phyloP scores from a whole-genome alignment of 371 early-diverging fungal species.

The Rhizomucor pusillus region DNA sequence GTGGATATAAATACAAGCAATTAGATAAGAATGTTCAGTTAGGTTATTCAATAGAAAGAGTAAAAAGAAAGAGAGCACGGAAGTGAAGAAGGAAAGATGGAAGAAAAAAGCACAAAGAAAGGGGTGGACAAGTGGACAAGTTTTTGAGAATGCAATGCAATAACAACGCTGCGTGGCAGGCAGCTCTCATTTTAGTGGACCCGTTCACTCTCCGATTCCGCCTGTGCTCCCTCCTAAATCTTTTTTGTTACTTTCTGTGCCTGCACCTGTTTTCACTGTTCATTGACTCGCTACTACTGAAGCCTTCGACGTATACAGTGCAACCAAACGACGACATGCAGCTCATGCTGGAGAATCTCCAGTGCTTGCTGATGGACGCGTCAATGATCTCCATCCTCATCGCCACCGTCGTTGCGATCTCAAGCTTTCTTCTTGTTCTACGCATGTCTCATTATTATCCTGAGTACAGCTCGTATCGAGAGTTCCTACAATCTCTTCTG shows the following conservation, averaged over 20 bases:
- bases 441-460: constrained; percentile 14
- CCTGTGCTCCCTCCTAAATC: too few species aligned
- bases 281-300: too few species aligned
- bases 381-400: constrained; percentile 17
- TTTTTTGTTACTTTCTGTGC: not conserved
- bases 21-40: not conserved
- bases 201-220: too few species aligned
- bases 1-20: not conserved
- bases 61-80: constrained; percentile 1
- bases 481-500: not conserved
- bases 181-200: too few species aligned
- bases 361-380: constrained; percentile 22
- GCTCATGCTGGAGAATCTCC: constrained; percentile 23
- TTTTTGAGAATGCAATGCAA: too few species aligned
- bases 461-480: constrained; percentile 7
- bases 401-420: constrained; percentile 7
- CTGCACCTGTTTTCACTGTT: not conserved
- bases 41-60: not conserved
- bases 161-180: too few species aligned
- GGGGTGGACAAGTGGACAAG: too few species aligned
- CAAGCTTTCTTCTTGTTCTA: constrained; percentile 14
- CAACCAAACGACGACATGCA: constrained; percentile 4
- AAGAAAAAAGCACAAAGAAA: not conserved
- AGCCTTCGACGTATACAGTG: not conserved
- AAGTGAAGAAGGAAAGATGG: not conserved